Evolutionary conservation across 257 asterid species (phyloP).

Genomic region (Penstemon davidsonii): DNA sequence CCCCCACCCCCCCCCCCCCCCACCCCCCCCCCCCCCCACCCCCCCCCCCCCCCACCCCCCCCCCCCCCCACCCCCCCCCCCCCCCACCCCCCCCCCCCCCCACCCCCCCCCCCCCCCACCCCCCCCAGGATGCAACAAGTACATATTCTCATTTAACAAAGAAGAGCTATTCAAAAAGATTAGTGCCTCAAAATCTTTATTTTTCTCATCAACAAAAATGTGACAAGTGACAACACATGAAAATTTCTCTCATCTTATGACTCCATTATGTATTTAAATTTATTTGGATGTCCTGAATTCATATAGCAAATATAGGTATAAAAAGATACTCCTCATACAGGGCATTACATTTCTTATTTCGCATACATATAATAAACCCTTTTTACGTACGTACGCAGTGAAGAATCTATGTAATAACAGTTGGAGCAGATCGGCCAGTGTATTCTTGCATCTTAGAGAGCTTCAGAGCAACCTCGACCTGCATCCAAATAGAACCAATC

Average conservation of each 20-base stretch:
- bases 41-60: too few relatives aligned
- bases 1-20: too few relatives aligned
- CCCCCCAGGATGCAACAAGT: too few relatives aligned
- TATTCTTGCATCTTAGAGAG: slow-evolving; percentile 86
- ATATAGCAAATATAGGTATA: background rate
- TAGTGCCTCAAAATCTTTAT: slow-evolving; percentile 27
- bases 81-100: too few relatives aligned
- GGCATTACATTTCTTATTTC: background rate
- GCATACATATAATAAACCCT: slow-evolving; percentile 14
- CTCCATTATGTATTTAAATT: background rate
- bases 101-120: too few relatives aligned
- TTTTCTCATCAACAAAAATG: slow-evolving; percentile 27
- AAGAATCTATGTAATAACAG: slow-evolving; percentile 72
- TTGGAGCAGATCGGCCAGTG: slow-evolving; percentile 92
- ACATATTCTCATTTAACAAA: slow-evolving; percentile 1
- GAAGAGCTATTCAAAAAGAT: slow-evolving; percentile 5
- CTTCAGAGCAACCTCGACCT: slow-evolving; percentile 93
- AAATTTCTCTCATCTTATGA: background rate
- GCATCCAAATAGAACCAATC: slow-evolving; percentile 21
- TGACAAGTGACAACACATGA: background rate
- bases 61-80: too few relatives aligned
- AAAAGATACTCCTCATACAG: background rate
- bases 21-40: too few relatives aligned
- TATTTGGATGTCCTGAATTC: background rate
- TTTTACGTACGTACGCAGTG: background rate